Percentiles rank a stretch among this genome's conserved stretches.
Conservation (phyloP, 768 basidiomycete species). For the Russula olivacea region DNA sequence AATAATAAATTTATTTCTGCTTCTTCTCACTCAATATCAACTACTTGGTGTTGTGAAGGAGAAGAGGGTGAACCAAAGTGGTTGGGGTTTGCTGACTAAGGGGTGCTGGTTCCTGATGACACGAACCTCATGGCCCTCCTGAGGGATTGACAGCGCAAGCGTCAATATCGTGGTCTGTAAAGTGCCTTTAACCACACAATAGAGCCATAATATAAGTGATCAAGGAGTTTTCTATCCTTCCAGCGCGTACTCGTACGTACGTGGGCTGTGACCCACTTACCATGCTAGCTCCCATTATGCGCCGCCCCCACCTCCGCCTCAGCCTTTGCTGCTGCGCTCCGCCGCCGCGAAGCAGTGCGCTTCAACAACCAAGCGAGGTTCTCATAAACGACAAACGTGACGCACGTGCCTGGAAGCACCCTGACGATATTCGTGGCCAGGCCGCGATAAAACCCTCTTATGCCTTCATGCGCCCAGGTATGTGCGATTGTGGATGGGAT, state of each 20-base stretch:
- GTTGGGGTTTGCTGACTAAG: no score
- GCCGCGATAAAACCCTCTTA: constrained; percentile 89
- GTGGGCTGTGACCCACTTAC: background rate
- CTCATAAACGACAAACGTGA: constrained; percentile 97
- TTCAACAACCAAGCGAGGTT: constrained; percentile 80
- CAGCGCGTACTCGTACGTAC: background rate
- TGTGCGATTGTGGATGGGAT: constrained; percentile 75
- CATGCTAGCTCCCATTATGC: background rate
- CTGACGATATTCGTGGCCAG: constrained; percentile 90
- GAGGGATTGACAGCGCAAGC: no score
- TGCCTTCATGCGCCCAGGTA: constrained; percentile 77
- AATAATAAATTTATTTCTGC: no score
- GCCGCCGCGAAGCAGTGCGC: constrained; percentile 53
- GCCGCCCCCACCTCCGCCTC: background rate
- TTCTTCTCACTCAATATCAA: no score
- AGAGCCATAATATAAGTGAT: background rate
- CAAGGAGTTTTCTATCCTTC: background rate
- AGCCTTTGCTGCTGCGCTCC: constrained; percentile 18
- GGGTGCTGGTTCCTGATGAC: no score
- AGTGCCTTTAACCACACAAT: background rate
- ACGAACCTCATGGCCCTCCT: no score
- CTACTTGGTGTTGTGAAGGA: no score
- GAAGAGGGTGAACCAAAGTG: no score
- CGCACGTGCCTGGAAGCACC: constrained; percentile 94
- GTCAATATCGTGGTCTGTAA: no score